Evolutionary conservation across 768 basidiomycete species (phyloP).

Genomic region (Pleurotus tuoliensis): DNA sequence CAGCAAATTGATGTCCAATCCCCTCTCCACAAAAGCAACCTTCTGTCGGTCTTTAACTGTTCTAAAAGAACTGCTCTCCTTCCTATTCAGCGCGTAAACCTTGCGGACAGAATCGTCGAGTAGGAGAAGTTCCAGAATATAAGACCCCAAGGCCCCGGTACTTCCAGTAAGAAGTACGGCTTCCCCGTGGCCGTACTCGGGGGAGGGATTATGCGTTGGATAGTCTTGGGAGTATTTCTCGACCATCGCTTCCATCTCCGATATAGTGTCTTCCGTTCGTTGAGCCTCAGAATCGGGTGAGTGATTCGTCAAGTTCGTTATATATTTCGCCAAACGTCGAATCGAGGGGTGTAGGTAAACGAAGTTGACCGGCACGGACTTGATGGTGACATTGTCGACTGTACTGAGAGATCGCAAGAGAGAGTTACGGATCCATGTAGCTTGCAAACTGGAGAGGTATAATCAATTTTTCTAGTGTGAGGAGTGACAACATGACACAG

Average conservation of each 20-base stretch:
- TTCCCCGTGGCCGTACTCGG: not conserved
- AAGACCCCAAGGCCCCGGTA: constrained; percentile 28
- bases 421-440: constrained; percentile 36
- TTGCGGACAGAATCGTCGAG: constrained; percentile 7
- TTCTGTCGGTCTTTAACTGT: constrained; percentile 11
- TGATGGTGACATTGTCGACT: constrained; percentile 13
- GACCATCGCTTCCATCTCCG: constrained; percentile 16
- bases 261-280: not conserved
- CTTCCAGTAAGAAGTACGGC: constrained; percentile 30
- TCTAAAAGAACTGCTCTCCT: not conserved
- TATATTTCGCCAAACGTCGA: constrained; percentile 5
- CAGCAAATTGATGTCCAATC: constrained; percentile 14
- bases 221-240: constrained; percentile 10
- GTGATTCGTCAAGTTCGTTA: not conserved
- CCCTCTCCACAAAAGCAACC: constrained; percentile 15
- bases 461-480: not conserved
- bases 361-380: constrained; percentile 23
- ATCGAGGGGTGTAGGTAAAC: constrained; percentile 34
- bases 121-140: constrained; percentile 23
- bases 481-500: not conserved
- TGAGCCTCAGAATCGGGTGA: not conserved
- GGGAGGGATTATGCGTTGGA: not conserved
- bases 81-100: constrained; percentile 28
- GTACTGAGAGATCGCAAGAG: constrained; percentile 30
- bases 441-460: constrained; percentile 27